Evolutionary conservation across 208 protist species (phyloP), one percentile per base, ranked within the genome.

Genomic region (Herpetomonas samuelpessoai): DNA sequence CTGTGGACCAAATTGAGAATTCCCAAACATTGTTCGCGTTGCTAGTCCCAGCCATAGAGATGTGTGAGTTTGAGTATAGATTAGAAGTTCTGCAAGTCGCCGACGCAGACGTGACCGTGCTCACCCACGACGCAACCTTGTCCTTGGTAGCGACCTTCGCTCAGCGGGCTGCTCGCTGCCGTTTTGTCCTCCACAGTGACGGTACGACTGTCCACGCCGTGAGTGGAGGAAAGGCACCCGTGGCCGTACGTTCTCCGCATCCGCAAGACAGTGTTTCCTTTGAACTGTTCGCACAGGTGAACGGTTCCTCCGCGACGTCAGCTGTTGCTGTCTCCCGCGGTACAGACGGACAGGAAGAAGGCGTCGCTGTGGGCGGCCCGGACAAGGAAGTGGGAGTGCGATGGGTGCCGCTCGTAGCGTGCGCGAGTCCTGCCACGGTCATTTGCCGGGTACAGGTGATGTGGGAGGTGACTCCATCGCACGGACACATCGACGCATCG

Each of bases 71-170:
- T n/a, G 56, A 64, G 22, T 76, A 68, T 50, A 48, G 29, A 24
- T 28, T 81, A 1, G 68, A 81, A 39, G 53, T 81, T 24, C 51
- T 76, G 25, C 68, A 68, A 18, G 61, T 68, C 16, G 22, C 57
- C 35, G n/a, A 64, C 62, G 1, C 22, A 45, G 2, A 41, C 52
- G 10, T 29, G 38, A 18, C 38, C 70, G n/a, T 7, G 10, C 10
- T 7, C 35, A 16, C 16, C 35, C 10, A 41, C 35, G 35, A 41
- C 35, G 16, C 35, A 7, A 16, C 35, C 35, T 16, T 18, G 10
- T 41, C 35, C 7, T 16, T 41, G 10, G 35, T 41, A 16, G 10
- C 16, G 35, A 41, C 35, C 10, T 41, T 7, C 35, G 16, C 35
- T 7, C 10, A 7, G 35, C 35, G 35, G 10, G 35, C 10, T 16